phyloP scores from a whole-genome alignment of 305 asterid genomes.

The Solanum hybrid region DNA sequence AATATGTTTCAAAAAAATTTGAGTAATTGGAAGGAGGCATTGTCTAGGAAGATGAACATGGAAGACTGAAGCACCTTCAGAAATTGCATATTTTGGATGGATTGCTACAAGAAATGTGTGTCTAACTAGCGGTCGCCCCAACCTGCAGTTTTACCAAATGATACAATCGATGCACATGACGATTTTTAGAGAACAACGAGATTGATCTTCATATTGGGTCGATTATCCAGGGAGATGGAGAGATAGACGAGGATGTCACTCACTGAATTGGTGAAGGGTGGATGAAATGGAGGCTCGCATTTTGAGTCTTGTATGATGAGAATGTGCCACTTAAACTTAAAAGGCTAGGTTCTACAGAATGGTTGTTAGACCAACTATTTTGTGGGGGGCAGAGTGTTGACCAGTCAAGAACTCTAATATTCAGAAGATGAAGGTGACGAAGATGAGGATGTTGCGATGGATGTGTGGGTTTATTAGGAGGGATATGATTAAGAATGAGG shows the following conservation, averaged over 20 bases:
- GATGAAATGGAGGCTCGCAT: neutral
- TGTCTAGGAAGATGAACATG: neutral
- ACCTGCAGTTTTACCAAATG: neutral
- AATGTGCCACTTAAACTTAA: neutral
- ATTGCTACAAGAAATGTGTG: neutral
- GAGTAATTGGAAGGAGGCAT: neutral
- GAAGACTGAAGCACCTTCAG: neutral
- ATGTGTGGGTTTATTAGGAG: neutral
- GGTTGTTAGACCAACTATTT: neutral
- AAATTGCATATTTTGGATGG: neutral
- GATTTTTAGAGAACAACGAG: neutral
- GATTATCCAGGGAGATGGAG: neutral
- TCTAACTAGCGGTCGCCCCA: neutral
- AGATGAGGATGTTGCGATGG: neutral
- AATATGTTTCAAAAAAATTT: neutral
- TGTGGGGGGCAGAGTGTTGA: neutral
- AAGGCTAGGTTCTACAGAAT: neutral
- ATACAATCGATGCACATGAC: neutral
- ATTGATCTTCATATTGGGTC: neutral
- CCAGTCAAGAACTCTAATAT: neutral
- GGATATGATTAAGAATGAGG: neutral
- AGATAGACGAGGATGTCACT: neutral
- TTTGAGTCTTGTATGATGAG: neutral
- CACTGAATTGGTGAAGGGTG: neutral
- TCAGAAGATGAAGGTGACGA: neutral